Evolutionary conservation across 345 rosid genomes (phyloP), one percentile per base, ranked within the genome.

Genomic region (Pugionium dolabratum): DNA sequence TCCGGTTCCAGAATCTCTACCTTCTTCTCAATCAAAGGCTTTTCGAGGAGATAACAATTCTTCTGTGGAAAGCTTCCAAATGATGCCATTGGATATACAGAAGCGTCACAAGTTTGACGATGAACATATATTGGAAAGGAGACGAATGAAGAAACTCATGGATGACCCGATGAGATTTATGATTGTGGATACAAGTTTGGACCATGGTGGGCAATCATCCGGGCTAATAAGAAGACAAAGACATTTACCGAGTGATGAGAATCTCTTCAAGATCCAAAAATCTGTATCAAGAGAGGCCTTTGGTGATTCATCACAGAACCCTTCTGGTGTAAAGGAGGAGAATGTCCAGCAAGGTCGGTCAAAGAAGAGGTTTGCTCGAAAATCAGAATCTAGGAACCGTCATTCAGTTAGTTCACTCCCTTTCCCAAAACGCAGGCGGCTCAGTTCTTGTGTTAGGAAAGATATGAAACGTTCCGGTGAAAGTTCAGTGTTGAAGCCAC

Each of bases 101-200:
- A 65, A 18, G 18, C 18, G 18, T 18, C 18, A 18, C 18, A 18
- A 18, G 18, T 18, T 18, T 18, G 18, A 18, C 18, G 18, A 18
- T 18, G 18, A 18, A 18, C 18, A 18, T 18, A 65, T 56, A 64
- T 18, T 52, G 66, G 77, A 79, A 54, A 64, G 57, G 48, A 29
- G 72, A n/a, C 55, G 49, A 43, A 40, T 31, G 48, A 71, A 68
- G 65, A 79, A 72, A 64, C 68, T 66, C 11, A 52, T 37, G 62
- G 59, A 67, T 51, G 74, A 71, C 25, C 37, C 51, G 54, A 45
- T 67, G 62, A 76, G 80, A 66, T 80, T 84, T 46, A 77, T 80
- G 34, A 62, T 89, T 56, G 75, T 88, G 49, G 89, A 84, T 64
- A 81, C 88, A 45, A 88, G 95, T 80, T 54, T 76, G 62, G 42